Percentiles rank a stretch among this genome's conserved stretches.
phyloP scores from a whole-genome alignment of 257 asterid genomes.

The Penstemon davidsonii region DNA sequence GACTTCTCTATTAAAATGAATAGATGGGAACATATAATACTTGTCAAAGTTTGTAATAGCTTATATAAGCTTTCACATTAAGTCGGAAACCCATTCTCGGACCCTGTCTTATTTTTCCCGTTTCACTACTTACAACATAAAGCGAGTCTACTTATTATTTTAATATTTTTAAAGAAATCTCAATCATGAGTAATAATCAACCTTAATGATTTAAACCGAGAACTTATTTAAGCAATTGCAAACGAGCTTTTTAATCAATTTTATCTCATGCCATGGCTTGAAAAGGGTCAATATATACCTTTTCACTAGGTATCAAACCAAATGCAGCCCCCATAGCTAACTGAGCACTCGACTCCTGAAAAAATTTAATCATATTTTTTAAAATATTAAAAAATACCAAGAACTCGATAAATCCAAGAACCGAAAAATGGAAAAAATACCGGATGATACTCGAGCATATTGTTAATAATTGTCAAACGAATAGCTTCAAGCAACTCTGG shows the following conservation, averaged over 20 bases:
- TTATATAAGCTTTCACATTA: background rate
- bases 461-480: constrained; percentile 94
- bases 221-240: constrained; percentile 12
- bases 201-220: background rate
- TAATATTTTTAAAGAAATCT: no score
- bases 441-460: constrained; percentile 90
- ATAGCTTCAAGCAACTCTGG: constrained; percentile 97
- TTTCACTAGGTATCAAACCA: constrained; percentile 57
- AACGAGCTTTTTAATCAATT: background rate
- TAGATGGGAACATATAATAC: no score
- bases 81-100: background rate
- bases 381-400: constrained; percentile 19
- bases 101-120: background rate
- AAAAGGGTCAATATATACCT: constrained; percentile 39
- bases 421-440: constrained; percentile 39
- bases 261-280: background rate
- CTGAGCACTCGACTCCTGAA: constrained; percentile 87
- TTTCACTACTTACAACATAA: background rate
- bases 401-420: constrained; percentile 1
- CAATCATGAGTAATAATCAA: background rate
- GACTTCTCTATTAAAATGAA: constrained; percentile 4
- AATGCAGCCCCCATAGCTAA: constrained; percentile 93
- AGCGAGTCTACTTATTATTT: background rate
- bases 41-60: background rate
- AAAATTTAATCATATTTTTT: constrained; percentile 18